These are phyloP conservation scores for Phlyctochytrium planicorne DNA, from an alignment of 192 early-diverging fungal genomes.

Conservation along the genomic window DNA sequence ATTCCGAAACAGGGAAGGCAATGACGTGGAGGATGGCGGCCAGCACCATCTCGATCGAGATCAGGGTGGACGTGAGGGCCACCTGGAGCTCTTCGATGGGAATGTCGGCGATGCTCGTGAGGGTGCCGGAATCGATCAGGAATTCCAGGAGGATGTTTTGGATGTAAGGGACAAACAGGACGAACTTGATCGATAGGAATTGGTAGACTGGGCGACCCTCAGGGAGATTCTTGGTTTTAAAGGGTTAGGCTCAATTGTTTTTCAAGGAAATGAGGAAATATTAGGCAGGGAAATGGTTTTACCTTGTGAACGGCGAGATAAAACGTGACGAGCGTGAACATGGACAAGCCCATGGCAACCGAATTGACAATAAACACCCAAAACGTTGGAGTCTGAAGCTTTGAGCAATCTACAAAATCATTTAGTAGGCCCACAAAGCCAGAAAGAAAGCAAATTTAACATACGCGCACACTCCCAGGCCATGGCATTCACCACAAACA, in stretches of 20 bases:
- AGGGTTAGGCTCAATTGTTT: neutral
- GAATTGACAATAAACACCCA: conserved; percentile 61
- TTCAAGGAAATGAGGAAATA: neutral
- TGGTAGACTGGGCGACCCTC: conserved; percentile 21
- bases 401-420: conserved; percentile 54
- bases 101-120: conserved; percentile 39
- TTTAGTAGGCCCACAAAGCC: no score
- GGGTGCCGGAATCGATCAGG: conserved; percentile 45
- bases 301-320: conserved; percentile 57
- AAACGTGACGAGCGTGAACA: conserved; percentile 66
- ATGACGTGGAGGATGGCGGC: conserved; percentile 36
- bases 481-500: conserved; percentile 1
- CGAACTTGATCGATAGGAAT: conserved; percentile 31
- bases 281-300: neutral
- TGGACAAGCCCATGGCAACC: conserved; percentile 62
- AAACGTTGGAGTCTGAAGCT: conserved; percentile 55
- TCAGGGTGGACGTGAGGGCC: conserved; percentile 52
- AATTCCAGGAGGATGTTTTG: conserved; percentile 37
- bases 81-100: conserved; percentile 50
- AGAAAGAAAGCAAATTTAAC: neutral
- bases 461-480: conserved; percentile 6
- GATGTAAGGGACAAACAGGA: conserved; percentile 22
- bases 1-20: neutral
- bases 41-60: conserved; percentile 57
- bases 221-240: conserved; percentile 11